Evolutionary conservation across 257 asterid genomes (phyloP), one percentile per base, ranked within the genome.

Genomic region (Coffea eugenioides): DNA sequence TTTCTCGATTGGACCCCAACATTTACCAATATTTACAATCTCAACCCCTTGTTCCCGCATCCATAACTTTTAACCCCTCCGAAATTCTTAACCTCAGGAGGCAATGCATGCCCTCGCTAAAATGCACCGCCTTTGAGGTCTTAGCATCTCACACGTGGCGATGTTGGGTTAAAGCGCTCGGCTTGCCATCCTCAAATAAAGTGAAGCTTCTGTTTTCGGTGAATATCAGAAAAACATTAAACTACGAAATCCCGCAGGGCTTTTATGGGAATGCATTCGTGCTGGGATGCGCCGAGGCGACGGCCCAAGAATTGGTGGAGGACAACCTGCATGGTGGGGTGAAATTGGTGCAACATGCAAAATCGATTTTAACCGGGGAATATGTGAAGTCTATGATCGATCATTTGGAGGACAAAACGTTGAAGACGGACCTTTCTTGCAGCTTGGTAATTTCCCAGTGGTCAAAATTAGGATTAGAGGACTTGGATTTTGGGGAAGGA

Each of bases 131-230:
- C 74, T 94, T 94, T 16, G 98, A 94, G 75, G 90, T 81, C 10
- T 76, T 94, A 0, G 97, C 98, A 0, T 77, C 91, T 18, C 97
- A 92, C 79, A 91, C 97, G 20, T 94, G 98, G 97, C 93, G 92
- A 0, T 87, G 94, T n/a, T 94, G 98, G 98, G 91, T 87, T 1
- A 88, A 82, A 71, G 85, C 97, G 0, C 85, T 92, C 0, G 90
- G 86, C 27, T 81, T 91, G 25, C 79, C 88, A 0, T 85, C 85
- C 8, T 84, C 90, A 0, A 0, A 81, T 0, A 77, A 83, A 0
- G 94, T 86, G 16, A 94, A 94, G 69, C 88, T 94, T 11, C 71
- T 94, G 0, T 94, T 94, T 69, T 94, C 97, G 0, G 80, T 83
- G 0, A 92, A 90, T 46, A 31, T 94, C 0, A 88, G 98, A 45